A percentile compares a stretch with the other conserved stretches of the same genome.
These are phyloP conservation scores for Fraxinus americana DNA, from an alignment of 257 asterid species.

Conservation along the genomic window DNA sequence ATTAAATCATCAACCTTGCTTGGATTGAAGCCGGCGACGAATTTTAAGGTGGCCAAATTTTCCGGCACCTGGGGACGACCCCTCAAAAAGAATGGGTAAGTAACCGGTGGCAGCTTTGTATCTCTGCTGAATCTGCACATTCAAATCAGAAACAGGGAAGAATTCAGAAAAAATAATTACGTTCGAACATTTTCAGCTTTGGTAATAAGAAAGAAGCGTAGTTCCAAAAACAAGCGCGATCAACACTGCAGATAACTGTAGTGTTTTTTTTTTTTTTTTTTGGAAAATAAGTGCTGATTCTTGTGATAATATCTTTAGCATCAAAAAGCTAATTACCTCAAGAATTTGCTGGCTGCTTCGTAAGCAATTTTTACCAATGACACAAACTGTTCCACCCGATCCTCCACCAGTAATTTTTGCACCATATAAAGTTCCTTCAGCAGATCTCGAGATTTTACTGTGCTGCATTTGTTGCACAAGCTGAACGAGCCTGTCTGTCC, in stretches of 20 bases:
- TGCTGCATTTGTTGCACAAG: conserved; percentile 92
- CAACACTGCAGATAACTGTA: no score
- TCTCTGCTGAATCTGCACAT: conserved; percentile 75
- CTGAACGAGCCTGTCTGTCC: conserved; percentile 86
- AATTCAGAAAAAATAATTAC: no score
- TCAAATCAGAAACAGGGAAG: not conserved
- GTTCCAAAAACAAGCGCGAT: no score
- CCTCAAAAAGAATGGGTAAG: conserved; percentile 76
- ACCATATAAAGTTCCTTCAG: conserved; percentile 86
- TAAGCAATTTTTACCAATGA: conserved; percentile 72
- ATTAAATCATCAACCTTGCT: conserved; percentile 22
- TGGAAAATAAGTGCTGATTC: not conserved
- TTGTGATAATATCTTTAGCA: no score
- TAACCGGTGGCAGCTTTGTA: conserved; percentile 82
- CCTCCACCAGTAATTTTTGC: conserved; percentile 99
- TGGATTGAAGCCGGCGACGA: conserved; percentile 44
- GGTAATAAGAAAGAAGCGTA: no score
- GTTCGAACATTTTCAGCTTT: no score
- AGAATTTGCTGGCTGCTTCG: conserved; percentile 79
- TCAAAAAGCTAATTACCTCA: conserved; percentile 47
- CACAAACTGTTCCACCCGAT: conserved; percentile 94
- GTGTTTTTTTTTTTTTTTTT: no score
- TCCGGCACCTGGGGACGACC: conserved; percentile 99
- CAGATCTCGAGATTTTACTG: conserved; percentile 52
- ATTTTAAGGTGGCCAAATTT: conserved; percentile 81